Percentiles rank a stretch among this genome's conserved stretches.
Conservation (phyloP, 306 rosid species). For the Inga laurina region DNA sequence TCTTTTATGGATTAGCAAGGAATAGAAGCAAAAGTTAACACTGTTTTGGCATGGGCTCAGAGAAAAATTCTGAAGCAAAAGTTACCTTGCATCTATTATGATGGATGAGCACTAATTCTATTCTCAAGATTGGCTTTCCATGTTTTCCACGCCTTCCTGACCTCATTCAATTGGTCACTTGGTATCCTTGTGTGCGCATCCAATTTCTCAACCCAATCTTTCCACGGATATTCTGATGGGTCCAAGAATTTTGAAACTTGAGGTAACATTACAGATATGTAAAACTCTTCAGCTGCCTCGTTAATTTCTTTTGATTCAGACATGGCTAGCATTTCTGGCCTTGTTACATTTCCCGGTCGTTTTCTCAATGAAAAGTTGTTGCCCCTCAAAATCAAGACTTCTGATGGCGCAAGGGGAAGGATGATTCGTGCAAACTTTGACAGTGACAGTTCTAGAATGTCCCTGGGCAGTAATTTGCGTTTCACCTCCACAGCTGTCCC, state of each 20-base stretch:
- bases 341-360: slow-evolving; percentile 59
- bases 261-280: slow-evolving; percentile 68
- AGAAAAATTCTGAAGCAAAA: slow-evolving; percentile 1
- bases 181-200: slow-evolving; percentile 73
- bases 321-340: slow-evolving; percentile 73
- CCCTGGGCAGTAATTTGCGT: slow-evolving; percentile 74
- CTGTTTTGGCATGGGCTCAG: neutral
- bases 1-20: neutral
- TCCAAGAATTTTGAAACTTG: slow-evolving; percentile 66
- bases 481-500: slow-evolving; percentile 85
- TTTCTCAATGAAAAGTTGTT: slow-evolving; percentile 64
- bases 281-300: slow-evolving; percentile 65
- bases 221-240: slow-evolving; percentile 69
- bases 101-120: slow-evolving; percentile 26
- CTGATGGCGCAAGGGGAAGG: slow-evolving; percentile 85
- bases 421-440: slow-evolving; percentile 70
- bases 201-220: slow-evolving; percentile 79
- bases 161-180: slow-evolving; percentile 58
- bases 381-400: slow-evolving; percentile 76
- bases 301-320: slow-evolving; percentile 66
- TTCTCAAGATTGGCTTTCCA: slow-evolving; percentile 54
- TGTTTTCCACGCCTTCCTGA: slow-evolving; percentile 64
- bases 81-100: slow-evolving; percentile 27
- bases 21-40: neutral
- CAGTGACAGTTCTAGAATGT: slow-evolving; percentile 62